Percentiles rank a stretch among this genome's conserved stretches.
phyloP scores from a whole-genome alignment of 148 eudicot species.

The Pouteria glomerata region DNA sequence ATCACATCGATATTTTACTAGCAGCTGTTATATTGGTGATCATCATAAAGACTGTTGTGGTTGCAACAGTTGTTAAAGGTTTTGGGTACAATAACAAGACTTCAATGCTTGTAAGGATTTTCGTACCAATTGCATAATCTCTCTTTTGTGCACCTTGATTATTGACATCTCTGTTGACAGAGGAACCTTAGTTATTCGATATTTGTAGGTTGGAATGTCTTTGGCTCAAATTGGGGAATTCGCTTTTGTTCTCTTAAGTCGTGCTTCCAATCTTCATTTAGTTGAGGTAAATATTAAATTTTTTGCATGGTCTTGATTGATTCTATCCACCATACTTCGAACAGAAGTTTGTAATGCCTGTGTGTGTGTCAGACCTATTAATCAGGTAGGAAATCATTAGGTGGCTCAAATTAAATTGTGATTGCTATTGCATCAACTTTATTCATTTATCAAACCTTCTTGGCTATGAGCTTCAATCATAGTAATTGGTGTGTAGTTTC shows the following conservation, averaged over 20 bases:
- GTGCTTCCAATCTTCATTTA: conserved; percentile 95
- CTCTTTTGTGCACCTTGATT: neutral
- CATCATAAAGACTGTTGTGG: conserved; percentile 68
- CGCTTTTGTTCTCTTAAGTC: conserved; percentile 94
- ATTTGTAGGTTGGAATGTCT: conserved; percentile 84
- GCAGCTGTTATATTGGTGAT: conserved; percentile 89
- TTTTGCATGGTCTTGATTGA: neutral
- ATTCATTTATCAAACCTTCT: neutral
- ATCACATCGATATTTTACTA: conserved; percentile 90
- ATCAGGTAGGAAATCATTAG: conserved; percentile 5
- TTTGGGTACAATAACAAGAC: conserved; percentile 88
- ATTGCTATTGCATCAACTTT: neutral
- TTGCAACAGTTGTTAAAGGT: conserved; percentile 73
- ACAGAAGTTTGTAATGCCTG: neutral
- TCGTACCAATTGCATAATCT: neutral
- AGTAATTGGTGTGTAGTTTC: conserved; percentile 2
- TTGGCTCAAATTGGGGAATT: conserved; percentile 95
- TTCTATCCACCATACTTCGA: neutral
- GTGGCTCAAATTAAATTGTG: neutral
- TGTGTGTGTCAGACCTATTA: neutral
- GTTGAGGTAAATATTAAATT: conserved; percentile 61
- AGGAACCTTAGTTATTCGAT: conserved; percentile 1
- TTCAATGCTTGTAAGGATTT: conserved; percentile 69
- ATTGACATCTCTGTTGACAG: neutral
- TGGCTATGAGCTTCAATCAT: neutral